phyloP scores from a whole-genome alignment of 495 filamentous ascomycete species.

The Hypoxylon trugodes region DNA sequence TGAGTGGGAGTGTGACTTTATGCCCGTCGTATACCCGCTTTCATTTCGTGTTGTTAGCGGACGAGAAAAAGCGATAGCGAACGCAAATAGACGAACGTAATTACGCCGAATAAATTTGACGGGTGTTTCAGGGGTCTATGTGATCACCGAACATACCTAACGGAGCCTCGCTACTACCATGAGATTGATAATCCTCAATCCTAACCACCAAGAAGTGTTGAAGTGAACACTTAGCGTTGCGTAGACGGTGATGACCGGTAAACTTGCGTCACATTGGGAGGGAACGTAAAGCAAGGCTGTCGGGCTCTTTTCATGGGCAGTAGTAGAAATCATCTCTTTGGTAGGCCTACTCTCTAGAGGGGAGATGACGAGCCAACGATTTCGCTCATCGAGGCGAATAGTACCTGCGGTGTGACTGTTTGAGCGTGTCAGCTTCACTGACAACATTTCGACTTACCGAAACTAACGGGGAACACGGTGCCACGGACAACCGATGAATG shows the following conservation, averaged over 20 bases:
- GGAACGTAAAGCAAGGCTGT: constrained; percentile 20
- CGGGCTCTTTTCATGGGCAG: constrained; percentile 16
- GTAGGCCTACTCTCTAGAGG: background rate
- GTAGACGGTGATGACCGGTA: too few relatives aligned
- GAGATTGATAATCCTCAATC: constrained; percentile 1
- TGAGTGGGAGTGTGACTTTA: background rate
- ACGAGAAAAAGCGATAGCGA: background rate
- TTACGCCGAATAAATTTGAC: constrained; percentile 7
- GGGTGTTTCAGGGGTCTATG: constrained; percentile 28
- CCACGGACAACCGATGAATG: constrained; percentile 21
- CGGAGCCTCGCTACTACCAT: background rate
- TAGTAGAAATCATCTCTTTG: constrained; percentile 5
- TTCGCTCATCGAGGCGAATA: constrained; percentile 37
- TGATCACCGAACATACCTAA: background rate
- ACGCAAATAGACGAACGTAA: constrained; percentile 10
- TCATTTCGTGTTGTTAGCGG: background rate
- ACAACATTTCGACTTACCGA: constrained; percentile 34
- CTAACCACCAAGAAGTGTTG: constrained; percentile 11
- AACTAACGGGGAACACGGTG: constrained; percentile 32
- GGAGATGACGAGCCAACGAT: constrained; percentile 24
- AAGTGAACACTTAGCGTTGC: constrained; percentile 1
- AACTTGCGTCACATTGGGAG: constrained; percentile 20
- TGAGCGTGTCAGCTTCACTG: constrained; percentile 26
- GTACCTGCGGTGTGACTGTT: constrained; percentile 35
- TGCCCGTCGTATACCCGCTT: constrained; percentile 5